Evolutionary conservation across 805 yeast genomes (phyloP).

Genomic region (Cyberlindnera bimundalis): DNA sequence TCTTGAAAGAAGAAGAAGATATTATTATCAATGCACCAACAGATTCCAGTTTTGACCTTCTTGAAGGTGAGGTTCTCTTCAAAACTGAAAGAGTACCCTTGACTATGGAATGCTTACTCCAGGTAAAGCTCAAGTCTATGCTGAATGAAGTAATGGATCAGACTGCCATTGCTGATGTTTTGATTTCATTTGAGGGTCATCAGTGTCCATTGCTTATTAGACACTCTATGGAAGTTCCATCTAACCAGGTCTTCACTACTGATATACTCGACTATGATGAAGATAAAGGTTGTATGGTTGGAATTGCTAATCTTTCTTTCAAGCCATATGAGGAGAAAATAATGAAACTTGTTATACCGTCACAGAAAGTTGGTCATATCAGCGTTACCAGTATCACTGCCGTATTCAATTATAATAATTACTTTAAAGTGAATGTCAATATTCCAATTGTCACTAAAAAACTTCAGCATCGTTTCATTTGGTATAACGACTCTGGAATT

Average conservation of each 20-base stretch:
- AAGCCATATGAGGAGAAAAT: conserved; percentile 13
- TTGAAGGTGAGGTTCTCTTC: conserved; percentile 26
- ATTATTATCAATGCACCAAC: conserved; percentile 25
- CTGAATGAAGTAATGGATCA: conserved; percentile 21
- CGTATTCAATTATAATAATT: conserved; percentile 9
- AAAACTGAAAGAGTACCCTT: conserved; percentile 18
- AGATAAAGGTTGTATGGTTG: conserved; percentile 6
- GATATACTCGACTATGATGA: conserved; percentile 8
- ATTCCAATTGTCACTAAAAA: conserved; percentile 16
- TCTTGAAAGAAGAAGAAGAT: conserved; percentile 10
- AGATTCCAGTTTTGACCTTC: conserved; percentile 25
- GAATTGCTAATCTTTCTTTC: conserved; percentile 17
- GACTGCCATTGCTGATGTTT: conserved; percentile 10
- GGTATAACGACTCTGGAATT: conserved; percentile 12
- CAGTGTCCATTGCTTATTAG: conserved; percentile 17
- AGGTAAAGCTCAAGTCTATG: conserved; percentile 30
- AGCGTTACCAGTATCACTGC: conserved; percentile 16
- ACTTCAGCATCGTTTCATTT: conserved; percentile 15
- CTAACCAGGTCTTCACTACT: background rate
- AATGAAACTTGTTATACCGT: conserved; percentile 18
- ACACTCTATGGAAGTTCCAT: conserved; percentile 5
- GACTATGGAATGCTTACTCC: conserved; percentile 26
- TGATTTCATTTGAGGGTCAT: conserved; percentile 15
- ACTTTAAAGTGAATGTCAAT: conserved; percentile 22
- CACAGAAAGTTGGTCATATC: conserved; percentile 21